phyloP scores from a whole-genome alignment of 129 eudicot species.

The Centrapalus pauciflorus region DNA sequence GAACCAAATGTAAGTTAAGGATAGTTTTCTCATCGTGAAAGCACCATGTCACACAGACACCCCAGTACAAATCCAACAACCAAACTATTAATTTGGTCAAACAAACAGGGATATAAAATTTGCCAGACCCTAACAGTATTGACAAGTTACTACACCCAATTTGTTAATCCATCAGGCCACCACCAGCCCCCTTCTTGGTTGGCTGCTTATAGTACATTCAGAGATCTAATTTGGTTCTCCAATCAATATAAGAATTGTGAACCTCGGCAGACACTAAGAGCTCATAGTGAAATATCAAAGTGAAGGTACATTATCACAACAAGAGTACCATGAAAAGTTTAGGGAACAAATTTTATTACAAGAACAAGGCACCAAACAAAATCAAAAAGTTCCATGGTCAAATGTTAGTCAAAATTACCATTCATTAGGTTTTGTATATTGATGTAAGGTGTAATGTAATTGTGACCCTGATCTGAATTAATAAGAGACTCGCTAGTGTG shows the following conservation, averaged over 20 bases:
- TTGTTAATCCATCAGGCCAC: not conserved
- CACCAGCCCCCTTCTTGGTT: not conserved
- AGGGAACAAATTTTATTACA: not conserved
- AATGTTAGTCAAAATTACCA: too few relatives aligned
- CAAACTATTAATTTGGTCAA: too few relatives aligned
- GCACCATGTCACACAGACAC: too few relatives aligned
- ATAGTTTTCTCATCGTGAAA: too few relatives aligned
- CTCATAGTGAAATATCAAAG: not conserved
- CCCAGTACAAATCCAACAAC: too few relatives aligned
- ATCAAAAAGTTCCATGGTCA: conserved; percentile 9
- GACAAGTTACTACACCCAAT: not conserved
- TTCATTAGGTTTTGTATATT: too few relatives aligned
- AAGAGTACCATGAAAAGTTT: not conserved
- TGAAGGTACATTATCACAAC: not conserved
- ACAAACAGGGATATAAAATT: too few relatives aligned
- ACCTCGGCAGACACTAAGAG: not conserved
- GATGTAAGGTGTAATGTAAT: too few relatives aligned
- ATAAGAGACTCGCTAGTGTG: too few relatives aligned
- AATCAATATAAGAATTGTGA: not conserved
- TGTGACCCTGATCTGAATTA: too few relatives aligned
- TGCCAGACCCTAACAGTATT: too few relatives aligned
- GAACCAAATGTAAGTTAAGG: too few relatives aligned
- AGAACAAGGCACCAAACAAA: not conserved
- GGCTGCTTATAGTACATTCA: not conserved
- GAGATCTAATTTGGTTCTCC: not conserved